Evolutionary conservation across 495 filamentous ascomycete genomes (phyloP), one percentile per base, ranked within the genome.

Genomic region (Aspergillus incahuasiensis): DNA sequence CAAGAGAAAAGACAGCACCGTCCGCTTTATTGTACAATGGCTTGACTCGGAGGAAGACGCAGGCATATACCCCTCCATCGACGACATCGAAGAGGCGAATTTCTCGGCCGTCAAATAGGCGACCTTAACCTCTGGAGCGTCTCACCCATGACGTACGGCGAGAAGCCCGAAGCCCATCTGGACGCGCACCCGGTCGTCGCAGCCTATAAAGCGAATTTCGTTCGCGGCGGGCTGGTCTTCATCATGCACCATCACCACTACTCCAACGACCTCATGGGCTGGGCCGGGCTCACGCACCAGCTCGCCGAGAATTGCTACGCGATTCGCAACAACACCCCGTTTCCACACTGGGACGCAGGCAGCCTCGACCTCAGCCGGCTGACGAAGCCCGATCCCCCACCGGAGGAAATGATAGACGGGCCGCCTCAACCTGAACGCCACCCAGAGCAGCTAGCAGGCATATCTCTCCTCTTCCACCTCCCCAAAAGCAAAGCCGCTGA

Each of bases 191-290:
- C 74, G 5, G 56, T 63, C 0, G 57, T 70, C 6, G 66, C 74
- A 0, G 71, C 68, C 6, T 78, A 71, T 55, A 69, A 76, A 57
- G 66, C 63, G 0, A 76, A 73, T 39, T 76, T 78, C 28, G 68
- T 77, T 21, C 69, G 73, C 12, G 63, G 76, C 6, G 73, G 73
- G 0, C 47, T 77, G 16, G 60, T 76, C 18, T 70, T 78, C 56
- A 70, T 67, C 50, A 73, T 72, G 61, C 71, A 76, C 49, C 60
- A 67, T 51, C 75, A 76, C 54, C 75, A 79, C 52, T 75, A 70
- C 54, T 52, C 68, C 49, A 72, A 73, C 53, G 74, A 78, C 52
- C 62, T 75, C 6, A 74, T 73, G 68, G 73, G 70, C 12, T 74
- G 69, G 68, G 63, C 71, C 11, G 58, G 67, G 11, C 63, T 73